phyloP scores from a whole-genome alignment of 495 filamentous ascomycete species.

The Hypoxylon subgilvum region DNA sequence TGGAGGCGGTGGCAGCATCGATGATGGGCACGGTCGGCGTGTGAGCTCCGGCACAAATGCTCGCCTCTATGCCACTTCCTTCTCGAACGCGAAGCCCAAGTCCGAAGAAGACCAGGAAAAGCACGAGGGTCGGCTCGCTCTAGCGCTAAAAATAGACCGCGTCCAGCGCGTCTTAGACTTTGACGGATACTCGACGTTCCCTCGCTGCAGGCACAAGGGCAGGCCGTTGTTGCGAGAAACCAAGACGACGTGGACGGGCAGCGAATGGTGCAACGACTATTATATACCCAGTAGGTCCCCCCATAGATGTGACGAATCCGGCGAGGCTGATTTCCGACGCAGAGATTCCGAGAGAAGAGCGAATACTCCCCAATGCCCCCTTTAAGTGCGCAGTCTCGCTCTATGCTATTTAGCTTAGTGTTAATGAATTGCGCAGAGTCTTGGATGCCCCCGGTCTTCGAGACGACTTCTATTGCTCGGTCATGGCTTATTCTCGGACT shows the following conservation, averaged over 20 bases:
- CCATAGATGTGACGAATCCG: not conserved
- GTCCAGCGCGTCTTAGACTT: constrained; percentile 63
- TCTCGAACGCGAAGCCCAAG: constrained; percentile 54
- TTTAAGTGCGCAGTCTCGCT: constrained; percentile 67
- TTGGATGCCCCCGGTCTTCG: constrained; percentile 85
- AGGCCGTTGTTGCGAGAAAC: constrained; percentile 13
- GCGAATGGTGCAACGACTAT: constrained; percentile 62
- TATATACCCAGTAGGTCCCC: constrained; percentile 56
- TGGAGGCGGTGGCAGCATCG: constrained; percentile 59
- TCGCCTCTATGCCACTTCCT: constrained; percentile 73
- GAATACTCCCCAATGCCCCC: constrained; percentile 68
- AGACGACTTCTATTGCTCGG: constrained; percentile 95
- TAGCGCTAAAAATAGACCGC: constrained; percentile 83
- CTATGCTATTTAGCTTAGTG: not conserved
- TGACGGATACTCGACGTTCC: constrained; percentile 45
- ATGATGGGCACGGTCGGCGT: constrained; percentile 67
- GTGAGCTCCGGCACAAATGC: constrained; percentile 75
- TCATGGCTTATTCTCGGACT: constrained; percentile 80
- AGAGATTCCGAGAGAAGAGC: constrained; percentile 29
- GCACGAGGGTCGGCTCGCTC: constrained; percentile 77
- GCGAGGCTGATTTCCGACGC: too few species aligned
- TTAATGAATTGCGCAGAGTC: constrained; percentile 55
- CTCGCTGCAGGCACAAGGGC: constrained; percentile 29
- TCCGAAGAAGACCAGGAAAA: constrained; percentile 61
- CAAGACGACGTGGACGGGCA: constrained; percentile 62